Percentiles rank a stretch among this genome's conserved stretches.
These are phyloP conservation scores for Tephrocybe sp. DNA, from an alignment of 768 basidiomycete genomes.

Conservation along the genomic window DNA sequence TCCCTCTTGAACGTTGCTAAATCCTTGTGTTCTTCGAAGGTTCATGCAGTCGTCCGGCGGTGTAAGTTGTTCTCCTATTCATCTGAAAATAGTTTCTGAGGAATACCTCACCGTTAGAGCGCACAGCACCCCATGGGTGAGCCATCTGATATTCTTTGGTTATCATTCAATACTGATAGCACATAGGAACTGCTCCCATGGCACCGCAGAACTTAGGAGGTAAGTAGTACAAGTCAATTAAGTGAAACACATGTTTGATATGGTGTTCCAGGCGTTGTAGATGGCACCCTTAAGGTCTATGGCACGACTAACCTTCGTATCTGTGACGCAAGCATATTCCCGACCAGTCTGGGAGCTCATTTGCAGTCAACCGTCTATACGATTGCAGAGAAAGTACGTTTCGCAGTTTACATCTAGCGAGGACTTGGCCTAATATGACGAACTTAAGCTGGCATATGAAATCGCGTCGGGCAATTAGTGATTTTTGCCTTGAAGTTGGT, in stretches of 20 bases:
- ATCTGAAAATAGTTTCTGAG: too few species aligned
- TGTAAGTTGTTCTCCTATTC: too few species aligned
- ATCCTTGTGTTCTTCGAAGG: too few species aligned
- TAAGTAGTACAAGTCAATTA: background rate
- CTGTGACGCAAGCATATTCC: slow-evolving; percentile 20
- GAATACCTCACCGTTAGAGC: background rate
- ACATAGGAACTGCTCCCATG: background rate
- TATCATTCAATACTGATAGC: background rate
- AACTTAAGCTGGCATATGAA: too few species aligned
- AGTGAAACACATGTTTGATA: background rate
- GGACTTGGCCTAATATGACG: too few species aligned
- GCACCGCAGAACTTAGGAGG: background rate
- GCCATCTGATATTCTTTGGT: background rate
- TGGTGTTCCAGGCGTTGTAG: slow-evolving; percentile 14
- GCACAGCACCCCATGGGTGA: background rate
- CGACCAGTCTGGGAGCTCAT: slow-evolving; percentile 13
- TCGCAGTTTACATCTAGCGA: too few species aligned
- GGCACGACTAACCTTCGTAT: slow-evolving; percentile 17
- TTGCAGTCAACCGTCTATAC: slow-evolving; percentile 19
- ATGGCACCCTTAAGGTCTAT: slow-evolving; percentile 16
- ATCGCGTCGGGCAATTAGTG: too few species aligned
- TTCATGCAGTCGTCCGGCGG: too few species aligned
- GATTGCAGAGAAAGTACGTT: slow-evolving; percentile 19
- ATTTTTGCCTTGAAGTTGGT: too few species aligned
- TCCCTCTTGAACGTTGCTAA: too few species aligned